Evolutionary conservation across 768 basidiomycete species (phyloP).

Genomic region (Auriscalpium vulgare): DNA sequence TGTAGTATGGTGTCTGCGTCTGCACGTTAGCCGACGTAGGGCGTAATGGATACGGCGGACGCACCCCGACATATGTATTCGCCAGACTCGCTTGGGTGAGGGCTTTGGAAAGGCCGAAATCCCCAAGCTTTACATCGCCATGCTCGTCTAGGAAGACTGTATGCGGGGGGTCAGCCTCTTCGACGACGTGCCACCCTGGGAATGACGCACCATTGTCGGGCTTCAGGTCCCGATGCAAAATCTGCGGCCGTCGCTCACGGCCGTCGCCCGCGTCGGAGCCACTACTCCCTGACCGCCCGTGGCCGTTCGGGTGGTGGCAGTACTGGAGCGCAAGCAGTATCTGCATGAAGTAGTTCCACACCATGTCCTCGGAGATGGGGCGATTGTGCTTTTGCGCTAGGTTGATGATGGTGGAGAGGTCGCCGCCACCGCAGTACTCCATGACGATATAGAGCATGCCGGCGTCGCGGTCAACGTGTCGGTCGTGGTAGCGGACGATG

Average conservation of each 20-base stretch:
- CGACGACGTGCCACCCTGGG: not conserved
- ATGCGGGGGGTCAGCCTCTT: not conserved
- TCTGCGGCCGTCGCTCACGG: constrained; percentile 57
- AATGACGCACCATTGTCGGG: constrained; percentile 81
- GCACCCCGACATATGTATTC: constrained; percentile 92
- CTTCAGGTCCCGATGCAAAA: constrained; percentile 92
- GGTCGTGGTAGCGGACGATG: constrained; percentile 93
- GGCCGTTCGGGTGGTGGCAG: constrained; percentile 74
- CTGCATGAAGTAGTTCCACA: constrained; percentile 96
- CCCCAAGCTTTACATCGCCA: constrained; percentile 89
- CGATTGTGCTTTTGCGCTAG: constrained; percentile 59
- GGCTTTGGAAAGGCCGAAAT: constrained; percentile 94
- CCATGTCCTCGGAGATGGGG: constrained; percentile 81
- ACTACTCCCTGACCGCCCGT: constrained; percentile 37
- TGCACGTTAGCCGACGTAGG: not conserved
- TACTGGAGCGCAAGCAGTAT: constrained; percentile 83
- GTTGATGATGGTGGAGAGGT: constrained; percentile 84
- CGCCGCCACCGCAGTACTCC: constrained; percentile 98
- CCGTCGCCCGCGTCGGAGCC: constrained; percentile 29
- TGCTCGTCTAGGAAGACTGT: constrained; percentile 84
- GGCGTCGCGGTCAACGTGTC: constrained; percentile 82
- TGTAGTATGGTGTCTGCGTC: constrained; percentile 96
- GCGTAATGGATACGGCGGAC: constrained; percentile 20
- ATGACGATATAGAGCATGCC: constrained; percentile 96
- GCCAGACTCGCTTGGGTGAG: constrained; percentile 85